A percentile compares a stretch with the other conserved stretches of the same genome.
Evolutionary conservation across 441 rosid genomes (phyloP).

Genomic region (Aleurites moluccanus): DNA sequence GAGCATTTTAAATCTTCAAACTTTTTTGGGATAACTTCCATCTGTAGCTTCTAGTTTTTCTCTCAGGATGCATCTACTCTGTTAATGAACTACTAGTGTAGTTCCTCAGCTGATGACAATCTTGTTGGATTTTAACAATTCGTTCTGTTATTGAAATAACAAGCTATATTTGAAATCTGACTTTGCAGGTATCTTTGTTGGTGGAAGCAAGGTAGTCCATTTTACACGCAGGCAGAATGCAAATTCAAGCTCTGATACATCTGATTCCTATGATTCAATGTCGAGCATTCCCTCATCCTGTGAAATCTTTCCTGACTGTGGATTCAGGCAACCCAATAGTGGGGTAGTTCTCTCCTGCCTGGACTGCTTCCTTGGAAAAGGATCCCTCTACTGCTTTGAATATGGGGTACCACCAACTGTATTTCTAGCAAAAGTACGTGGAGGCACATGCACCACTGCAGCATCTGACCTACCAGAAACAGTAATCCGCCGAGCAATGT

Average conservation of each 20-base stretch:
- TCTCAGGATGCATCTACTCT: background rate
- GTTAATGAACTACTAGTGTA: background rate
- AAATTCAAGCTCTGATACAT: conserved; percentile 37
- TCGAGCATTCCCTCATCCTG: conserved; percentile 52
- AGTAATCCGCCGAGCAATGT: conserved; percentile 88
- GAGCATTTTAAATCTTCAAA: background rate
- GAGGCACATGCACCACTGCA: conserved; percentile 96
- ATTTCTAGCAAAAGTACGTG: conserved; percentile 81
- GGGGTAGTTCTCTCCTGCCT: conserved; percentile 88
- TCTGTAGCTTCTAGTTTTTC: background rate
- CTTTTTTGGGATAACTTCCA: too few relatives aligned
- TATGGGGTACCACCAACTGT: conserved; percentile 72
- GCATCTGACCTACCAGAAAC: conserved; percentile 54
- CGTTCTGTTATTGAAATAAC: background rate
- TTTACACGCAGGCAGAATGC: conserved; percentile 65
- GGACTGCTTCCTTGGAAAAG: conserved; percentile 82
- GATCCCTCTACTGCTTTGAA: conserved; percentile 77
- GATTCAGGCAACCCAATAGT: conserved; percentile 79
- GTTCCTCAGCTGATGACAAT: background rate
- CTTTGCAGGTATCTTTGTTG: conserved; percentile 78
- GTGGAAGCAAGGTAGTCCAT: conserved; percentile 98
- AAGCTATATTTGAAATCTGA: conserved; percentile 20
- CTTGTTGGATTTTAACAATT: background rate
- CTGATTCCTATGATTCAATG: conserved; percentile 39
- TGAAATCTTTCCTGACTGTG: conserved; percentile 86